Evolutionary conservation across 2,329 filamentous ascomycete genomes (phyloP).

Genomic region (Clonostachys chloroleuca): DNA sequence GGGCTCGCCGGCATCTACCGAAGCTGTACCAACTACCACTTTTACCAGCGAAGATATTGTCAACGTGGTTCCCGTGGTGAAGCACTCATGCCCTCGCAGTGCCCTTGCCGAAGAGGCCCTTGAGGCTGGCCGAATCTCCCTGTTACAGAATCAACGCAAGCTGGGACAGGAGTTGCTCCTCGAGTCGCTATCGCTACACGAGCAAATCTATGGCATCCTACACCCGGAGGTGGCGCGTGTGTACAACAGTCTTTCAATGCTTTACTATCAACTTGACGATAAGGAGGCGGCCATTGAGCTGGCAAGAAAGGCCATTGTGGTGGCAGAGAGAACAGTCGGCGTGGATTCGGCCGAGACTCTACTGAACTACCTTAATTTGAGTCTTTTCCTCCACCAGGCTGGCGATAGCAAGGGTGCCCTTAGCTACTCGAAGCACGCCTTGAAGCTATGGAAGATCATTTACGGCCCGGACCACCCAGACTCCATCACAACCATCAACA

Average conservation of each 20-base stretch:
- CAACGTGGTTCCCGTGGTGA: constrained; percentile 90
- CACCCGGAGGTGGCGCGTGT: constrained; percentile 94
- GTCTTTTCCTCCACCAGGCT: constrained; percentile 86
- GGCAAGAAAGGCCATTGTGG: constrained; percentile 92
- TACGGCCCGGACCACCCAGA: constrained; percentile 93
- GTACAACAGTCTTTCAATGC: constrained; percentile 91
- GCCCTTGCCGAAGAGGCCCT: constrained; percentile 90
- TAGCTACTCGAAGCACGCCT: constrained; percentile 83
- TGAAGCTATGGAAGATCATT: constrained; percentile 95
- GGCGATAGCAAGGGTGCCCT: constrained; percentile 89
- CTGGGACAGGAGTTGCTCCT: constrained; percentile 91
- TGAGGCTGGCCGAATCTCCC: constrained; percentile 93
- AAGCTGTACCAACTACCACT: constrained; percentile 24
- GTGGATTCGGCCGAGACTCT: constrained; percentile 93
- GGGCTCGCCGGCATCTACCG: constrained; percentile 39
- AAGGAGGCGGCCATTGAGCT: constrained; percentile 94
- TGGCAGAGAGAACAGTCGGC: constrained; percentile 89
- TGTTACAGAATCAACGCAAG: constrained; percentile 91
- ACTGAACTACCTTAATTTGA: constrained; percentile 92
- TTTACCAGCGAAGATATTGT: constrained; percentile 84
- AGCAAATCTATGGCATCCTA: constrained; percentile 97
- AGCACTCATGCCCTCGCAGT: constrained; percentile 90
- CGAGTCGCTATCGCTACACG: constrained; percentile 93
- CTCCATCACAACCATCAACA: constrained; percentile 98
- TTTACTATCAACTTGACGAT: constrained; percentile 97